Evolutionary conservation across 139 green algal species (phyloP).

Genomic region (Helicosporidium sp.): DNA sequence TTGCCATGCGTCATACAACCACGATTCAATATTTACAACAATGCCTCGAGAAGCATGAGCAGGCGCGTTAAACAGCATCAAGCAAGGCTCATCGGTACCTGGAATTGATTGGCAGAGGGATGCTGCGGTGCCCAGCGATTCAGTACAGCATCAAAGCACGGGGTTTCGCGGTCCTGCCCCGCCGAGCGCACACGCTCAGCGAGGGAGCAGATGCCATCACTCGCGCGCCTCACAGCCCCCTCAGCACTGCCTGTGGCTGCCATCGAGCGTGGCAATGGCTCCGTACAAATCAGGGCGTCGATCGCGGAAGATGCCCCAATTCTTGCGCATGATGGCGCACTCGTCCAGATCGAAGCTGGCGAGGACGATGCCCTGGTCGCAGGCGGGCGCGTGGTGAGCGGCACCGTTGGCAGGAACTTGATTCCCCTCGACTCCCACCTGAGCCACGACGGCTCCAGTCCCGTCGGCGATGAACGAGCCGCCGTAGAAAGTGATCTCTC

Average conservation of each 20-base stretch:
- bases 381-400: conserved; percentile 16
- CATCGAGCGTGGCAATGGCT: conserved; percentile 34
- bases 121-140: too few relatives aligned
- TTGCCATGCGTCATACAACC: too few relatives aligned
- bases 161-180: too few relatives aligned
- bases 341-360: conserved; percentile 48
- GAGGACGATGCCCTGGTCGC: conserved; percentile 36
- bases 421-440: conserved; percentile 14
- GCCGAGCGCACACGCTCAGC: too few relatives aligned
- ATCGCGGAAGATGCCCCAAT: conserved; percentile 63
- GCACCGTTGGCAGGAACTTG: conserved; percentile 4
- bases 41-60: too few relatives aligned
- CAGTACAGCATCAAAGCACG: too few relatives aligned
- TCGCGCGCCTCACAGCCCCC: too few relatives aligned
- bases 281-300: conserved; percentile 53
- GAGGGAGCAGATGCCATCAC: too few relatives aligned
- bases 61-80: too few relatives aligned
- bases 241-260: conserved; percentile 5
- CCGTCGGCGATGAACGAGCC: conserved; percentile 46
- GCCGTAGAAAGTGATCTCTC: conserved; percentile 57
- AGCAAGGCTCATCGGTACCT: too few relatives aligned
- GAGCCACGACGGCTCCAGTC: conserved; percentile 27
- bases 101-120: too few relatives aligned
- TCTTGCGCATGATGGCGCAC: conserved; percentile 4
- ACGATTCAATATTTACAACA: too few relatives aligned